Base-by-base conservation (phyloP, 208 protist species). In the Leishmania amazonensis region DNA sequence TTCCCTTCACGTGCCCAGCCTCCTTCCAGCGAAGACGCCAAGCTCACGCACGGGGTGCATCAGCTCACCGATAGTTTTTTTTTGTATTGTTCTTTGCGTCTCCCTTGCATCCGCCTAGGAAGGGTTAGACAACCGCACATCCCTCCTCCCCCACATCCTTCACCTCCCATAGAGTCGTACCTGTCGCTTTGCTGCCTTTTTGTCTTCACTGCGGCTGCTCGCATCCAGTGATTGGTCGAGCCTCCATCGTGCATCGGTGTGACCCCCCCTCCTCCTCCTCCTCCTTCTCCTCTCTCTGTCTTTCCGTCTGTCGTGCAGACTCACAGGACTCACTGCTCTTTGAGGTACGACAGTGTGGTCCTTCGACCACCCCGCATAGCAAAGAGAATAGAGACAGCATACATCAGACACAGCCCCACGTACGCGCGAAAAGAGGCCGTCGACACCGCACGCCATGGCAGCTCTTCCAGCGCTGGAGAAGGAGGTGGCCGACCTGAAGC, bases 401-500 rank as follows among this genome's bases (percentile, higher is more conserved):
- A 17, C 15, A 38, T 15, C 38, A 40, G 21, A n/a, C 49, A 42
- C 4, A 45, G 19, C 7, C 28, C 35, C 57, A 68, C 21, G 31
- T 6, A 38, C 57, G 65, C 71, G 49, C 47, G 17, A 5, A 28
- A 67, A 3, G 31, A 49, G 0, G 28, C 35, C 9, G 24, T 53
- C 57, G 53, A 15, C 28, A 45, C 3, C 9, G 21, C 57, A 76
- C 24, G 11, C 57, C 6, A 86, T 81, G 85, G 40, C 79, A 19
- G 38, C 71, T 9, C 77, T 97, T 40, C 83, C 83, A 31, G 85
- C 81, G 17, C 75, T 95, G n/a, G 91, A 95, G 84, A 83, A 87
- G 68, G 76, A 91, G 71, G 81, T 95, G 35, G 81, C 86, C 15
- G 86, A 87, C 71, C 87, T 97, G 40, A 71, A 85, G 40, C 75